These are phyloP conservation scores for Abelmoschus esculentus DNA, from an alignment of 345 rosid species.

Conservation along the genomic window DNA sequence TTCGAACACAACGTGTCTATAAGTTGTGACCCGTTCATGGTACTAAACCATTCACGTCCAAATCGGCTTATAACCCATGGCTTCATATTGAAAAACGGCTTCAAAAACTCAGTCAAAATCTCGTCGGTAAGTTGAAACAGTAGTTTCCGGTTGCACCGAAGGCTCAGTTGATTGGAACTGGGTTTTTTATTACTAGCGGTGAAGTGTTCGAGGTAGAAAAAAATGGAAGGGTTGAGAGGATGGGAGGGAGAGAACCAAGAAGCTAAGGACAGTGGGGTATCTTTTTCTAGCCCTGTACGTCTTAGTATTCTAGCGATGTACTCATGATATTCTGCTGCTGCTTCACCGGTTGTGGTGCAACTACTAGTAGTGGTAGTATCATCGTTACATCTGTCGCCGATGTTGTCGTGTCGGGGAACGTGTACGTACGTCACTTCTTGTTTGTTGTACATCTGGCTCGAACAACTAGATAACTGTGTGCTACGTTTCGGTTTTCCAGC, in stretches of 20 bases:
- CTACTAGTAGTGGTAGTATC: background rate
- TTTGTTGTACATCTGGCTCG: slow-evolving; percentile 53
- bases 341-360: slow-evolving; percentile 6
- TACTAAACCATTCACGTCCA: background rate
- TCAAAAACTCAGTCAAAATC: slow-evolving; percentile 46
- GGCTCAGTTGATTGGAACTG: slow-evolving; percentile 21
- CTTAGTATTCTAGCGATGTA: slow-evolving; percentile 51
- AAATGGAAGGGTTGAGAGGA: slow-evolving; percentile 63
- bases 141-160: slow-evolving; percentile 53
- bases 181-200: slow-evolving; percentile 8
- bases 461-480: slow-evolving; percentile 49
- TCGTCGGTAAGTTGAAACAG: slow-evolving; percentile 62
- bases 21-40: slow-evolving; percentile 36
- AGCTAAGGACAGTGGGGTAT: slow-evolving; percentile 37
- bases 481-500: slow-evolving; percentile 38
- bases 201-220: slow-evolving; percentile 47
- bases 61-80: slow-evolving; percentile 30
- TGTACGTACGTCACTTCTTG: slow-evolving; percentile 20
- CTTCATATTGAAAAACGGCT: slow-evolving; percentile 41
- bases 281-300: slow-evolving; percentile 45
- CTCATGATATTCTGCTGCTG: slow-evolving; percentile 29
- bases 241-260: slow-evolving; percentile 65
- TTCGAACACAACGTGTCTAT: slow-evolving; percentile 26
- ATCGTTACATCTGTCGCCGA: slow-evolving; percentile 16
- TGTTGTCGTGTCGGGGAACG: slow-evolving; percentile 22